phyloP scores from a whole-genome alignment of 106 monocot genomes.

The Triglochin maritima region DNA sequence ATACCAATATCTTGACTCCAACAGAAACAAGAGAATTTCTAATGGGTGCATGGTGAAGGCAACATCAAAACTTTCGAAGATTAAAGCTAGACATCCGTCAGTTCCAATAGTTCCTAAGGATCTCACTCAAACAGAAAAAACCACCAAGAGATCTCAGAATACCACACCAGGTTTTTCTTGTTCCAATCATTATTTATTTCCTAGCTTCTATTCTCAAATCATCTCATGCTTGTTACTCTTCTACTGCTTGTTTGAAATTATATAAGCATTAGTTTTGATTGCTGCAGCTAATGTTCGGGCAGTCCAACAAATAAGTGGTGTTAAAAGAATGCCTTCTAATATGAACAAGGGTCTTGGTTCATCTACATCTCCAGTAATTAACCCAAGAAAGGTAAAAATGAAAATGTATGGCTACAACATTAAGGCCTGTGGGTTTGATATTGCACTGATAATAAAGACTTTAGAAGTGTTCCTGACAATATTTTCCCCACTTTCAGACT shows the following conservation, averaged over 20 bases:
- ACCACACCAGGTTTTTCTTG: conserved; percentile 23
- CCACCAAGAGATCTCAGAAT: conserved; percentile 15
- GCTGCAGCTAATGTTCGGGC: conserved; percentile 26
- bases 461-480: too few relatives aligned
- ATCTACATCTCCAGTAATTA: neutral
- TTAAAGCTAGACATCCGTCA: conserved; percentile 21
- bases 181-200: neutral
- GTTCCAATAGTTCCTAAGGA: conserved; percentile 12
- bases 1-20: conserved; percentile 30
- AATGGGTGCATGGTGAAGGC: conserved; percentile 17
- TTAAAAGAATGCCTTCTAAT: neutral
- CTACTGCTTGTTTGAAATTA: neutral
- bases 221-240: neutral
- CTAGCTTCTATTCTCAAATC: neutral
- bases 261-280: neutral
- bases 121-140: conserved; percentile 10
- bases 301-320: neutral
- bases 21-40: conserved; percentile 40
- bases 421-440: too few relatives aligned
- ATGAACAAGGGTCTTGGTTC: conserved; percentile 8
- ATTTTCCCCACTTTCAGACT: too few relatives aligned
- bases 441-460: too few relatives aligned
- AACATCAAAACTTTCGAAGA: conserved; percentile 44
- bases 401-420: too few relatives aligned
- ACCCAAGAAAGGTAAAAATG: neutral